A percentile compares a stretch with the other conserved stretches of the same genome.
These are phyloP conservation scores for Pyrenophora graminea DNA, from an alignment of 2,329 filamentous ascomycete species.

Conservation along the genomic window DNA sequence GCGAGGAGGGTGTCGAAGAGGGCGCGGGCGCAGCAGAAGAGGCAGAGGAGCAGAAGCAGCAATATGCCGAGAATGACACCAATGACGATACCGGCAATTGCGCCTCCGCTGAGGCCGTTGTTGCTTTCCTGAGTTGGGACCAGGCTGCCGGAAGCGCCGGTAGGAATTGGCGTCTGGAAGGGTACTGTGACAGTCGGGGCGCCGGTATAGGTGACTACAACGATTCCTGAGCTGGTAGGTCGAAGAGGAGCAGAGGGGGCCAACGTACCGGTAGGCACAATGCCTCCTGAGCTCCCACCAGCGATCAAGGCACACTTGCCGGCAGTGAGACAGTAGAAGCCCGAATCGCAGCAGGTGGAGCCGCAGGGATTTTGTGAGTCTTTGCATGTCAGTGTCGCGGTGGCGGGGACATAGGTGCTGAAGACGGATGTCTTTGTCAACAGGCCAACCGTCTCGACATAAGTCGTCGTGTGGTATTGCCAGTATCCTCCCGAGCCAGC, in stretches of 20 bases:
- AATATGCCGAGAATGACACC: conserved; percentile 69
- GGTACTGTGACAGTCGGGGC: conserved; percentile 54
- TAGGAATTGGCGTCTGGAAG: conserved; percentile 59
- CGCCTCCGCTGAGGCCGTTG: conserved; percentile 65
- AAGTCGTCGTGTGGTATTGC: conserved; percentile 63
- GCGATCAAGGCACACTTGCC: conserved; percentile 61
- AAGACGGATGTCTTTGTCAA: conserved; percentile 59
- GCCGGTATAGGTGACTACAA: conserved; percentile 53
- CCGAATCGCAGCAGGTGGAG: conserved; percentile 69
- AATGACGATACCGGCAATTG: conserved; percentile 81
- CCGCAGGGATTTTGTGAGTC: conserved; percentile 66
- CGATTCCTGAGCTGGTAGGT: conserved; percentile 59
- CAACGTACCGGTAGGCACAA: conserved; percentile 9
- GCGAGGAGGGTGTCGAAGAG: conserved; percentile 64
- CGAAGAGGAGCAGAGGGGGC: conserved; percentile 56
- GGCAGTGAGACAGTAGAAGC: conserved; percentile 67
- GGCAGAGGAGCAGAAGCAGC: conserved; percentile 71
- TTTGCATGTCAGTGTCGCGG: conserved; percentile 49
- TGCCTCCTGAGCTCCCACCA: conserved; percentile 54
- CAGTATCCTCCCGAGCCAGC: conserved; percentile 51
- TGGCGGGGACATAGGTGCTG: conserved; percentile 47
- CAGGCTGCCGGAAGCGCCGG: conserved; percentile 52
- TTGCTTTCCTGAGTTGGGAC: conserved; percentile 33
- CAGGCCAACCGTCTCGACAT: conserved; percentile 57
- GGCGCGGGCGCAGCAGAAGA: conserved; percentile 65